These are phyloP conservation scores for Neospermospora avenae DNA, from an alignment of 2,329 filamentous ascomycete species.

Conservation along the genomic window DNA sequence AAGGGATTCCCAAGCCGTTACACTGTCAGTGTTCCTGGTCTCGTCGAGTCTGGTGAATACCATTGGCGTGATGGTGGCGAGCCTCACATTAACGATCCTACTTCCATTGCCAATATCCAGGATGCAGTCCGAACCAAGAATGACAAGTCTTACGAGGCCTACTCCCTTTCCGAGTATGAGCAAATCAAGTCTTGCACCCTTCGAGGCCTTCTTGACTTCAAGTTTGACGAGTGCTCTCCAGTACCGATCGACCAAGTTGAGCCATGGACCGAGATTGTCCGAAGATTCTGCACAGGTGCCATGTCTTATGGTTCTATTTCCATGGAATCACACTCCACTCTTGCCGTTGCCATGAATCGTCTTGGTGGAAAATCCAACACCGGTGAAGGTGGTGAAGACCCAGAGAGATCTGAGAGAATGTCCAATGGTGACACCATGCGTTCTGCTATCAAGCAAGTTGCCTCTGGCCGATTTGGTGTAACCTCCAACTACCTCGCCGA, in stretches of 20 bases:
- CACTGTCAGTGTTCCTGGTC: conserved; percentile 72
- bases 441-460: conserved; percentile 96
- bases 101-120: conserved; percentile 93
- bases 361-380: conserved; percentile 97
- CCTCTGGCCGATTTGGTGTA: conserved; percentile 92
- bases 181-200: conserved; percentile 96
- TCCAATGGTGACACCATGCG: conserved; percentile 95
- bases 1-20: conserved; percentile 81
- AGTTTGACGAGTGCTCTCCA: conserved; percentile 80
- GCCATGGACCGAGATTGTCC: conserved; percentile 96
- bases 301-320: conserved; percentile 99
- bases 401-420: conserved; percentile 81
- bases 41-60: conserved; percentile 93
- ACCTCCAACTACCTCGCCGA: conserved; percentile 93
- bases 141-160: conserved; percentile 97
- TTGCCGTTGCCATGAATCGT: conserved; percentile 95
- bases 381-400: conserved; percentile 93
- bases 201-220: conserved; percentile 91
- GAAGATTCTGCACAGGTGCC: conserved; percentile 92
- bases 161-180: conserved; percentile 89
- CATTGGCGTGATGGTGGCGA: conserved; percentile 98
- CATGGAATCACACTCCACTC: conserved; percentile 95
- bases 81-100: conserved; percentile 90
- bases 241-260: conserved; percentile 96
- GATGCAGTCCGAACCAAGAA: conserved; percentile 96